Conservation (phyloP, 495 filamentous ascomycete species). For the Penicillium cinerascens region DNA sequence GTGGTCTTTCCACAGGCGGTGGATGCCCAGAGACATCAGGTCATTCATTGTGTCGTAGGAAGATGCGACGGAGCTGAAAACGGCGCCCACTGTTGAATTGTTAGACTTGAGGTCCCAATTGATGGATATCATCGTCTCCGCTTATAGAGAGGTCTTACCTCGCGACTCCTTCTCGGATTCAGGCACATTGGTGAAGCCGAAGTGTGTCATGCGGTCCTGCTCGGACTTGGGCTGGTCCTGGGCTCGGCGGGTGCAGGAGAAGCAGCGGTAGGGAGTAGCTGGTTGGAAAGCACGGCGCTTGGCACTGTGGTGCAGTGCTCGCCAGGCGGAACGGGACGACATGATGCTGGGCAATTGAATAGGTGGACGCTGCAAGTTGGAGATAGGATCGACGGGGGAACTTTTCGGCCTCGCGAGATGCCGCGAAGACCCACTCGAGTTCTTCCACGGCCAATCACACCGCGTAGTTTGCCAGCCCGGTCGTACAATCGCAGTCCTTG, state of each 20-base stretch:
- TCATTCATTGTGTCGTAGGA: constrained; percentile 98
- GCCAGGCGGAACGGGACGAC: constrained; percentile 36
- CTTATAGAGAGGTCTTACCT: constrained; percentile 43
- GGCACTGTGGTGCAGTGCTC: constrained; percentile 32
- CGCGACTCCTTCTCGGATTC: constrained; percentile 75
- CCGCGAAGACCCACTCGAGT: constrained; percentile 12
- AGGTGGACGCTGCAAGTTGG: not conserved
- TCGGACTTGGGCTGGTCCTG: constrained; percentile 41
- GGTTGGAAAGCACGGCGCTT: constrained; percentile 26
- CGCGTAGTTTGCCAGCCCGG: constrained; percentile 2
- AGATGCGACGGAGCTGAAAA: constrained; percentile 93
- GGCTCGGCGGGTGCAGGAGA: constrained; percentile 50
- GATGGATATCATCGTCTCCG: not conserved
- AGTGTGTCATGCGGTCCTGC: constrained; percentile 75
- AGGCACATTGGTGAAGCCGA: constrained; percentile 86
- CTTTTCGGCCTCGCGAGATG: constrained; percentile 19
- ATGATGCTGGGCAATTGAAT: constrained; percentile 12
- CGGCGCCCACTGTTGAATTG: constrained; percentile 62
- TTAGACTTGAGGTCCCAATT: constrained; percentile 14
- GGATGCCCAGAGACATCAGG: constrained; percentile 95
- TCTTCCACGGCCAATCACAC: constrained; percentile 14
- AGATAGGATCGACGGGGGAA: constrained; percentile 5
- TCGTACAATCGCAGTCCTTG: not conserved
- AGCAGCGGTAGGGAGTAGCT: constrained; percentile 45
- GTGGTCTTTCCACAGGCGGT: constrained; percentile 97